A percentile compares a stretch with the other conserved stretches of the same genome.
phyloP scores from a whole-genome alignment of 805 yeast species.

The Saturnispora kantuleensis region DNA sequence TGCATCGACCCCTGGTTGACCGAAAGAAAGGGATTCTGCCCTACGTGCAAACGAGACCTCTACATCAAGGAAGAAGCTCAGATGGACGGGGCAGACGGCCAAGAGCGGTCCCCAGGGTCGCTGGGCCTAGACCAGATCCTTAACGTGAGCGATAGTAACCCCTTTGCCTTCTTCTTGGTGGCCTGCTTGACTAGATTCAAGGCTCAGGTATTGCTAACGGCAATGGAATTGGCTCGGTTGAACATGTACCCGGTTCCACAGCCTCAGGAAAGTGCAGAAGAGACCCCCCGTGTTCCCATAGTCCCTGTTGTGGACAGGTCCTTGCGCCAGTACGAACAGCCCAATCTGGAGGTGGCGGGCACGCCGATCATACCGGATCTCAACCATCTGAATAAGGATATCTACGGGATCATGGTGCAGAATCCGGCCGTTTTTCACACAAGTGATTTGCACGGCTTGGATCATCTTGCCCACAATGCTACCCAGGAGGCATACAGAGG shows the following conservation, averaged over 20 bases:
- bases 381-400: slow-evolving; percentile 15
- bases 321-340: slow-evolving; percentile 5
- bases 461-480: slow-evolving; percentile 32
- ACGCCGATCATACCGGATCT: slow-evolving; percentile 23
- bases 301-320: neutral
- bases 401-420: slow-evolving; percentile 21
- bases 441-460: slow-evolving; percentile 35
- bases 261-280: neutral
- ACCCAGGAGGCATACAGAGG: slow-evolving; percentile 24
- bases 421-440: slow-evolving; percentile 29
- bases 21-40: slow-evolving; percentile 69
- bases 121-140: slow-evolving; percentile 19
- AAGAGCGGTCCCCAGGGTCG: slow-evolving; percentile 13
- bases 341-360: slow-evolving; percentile 9
- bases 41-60: slow-evolving; percentile 64
- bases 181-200: slow-evolving; percentile 9
- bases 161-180: slow-evolving; percentile 9
- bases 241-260: slow-evolving; percentile 6
- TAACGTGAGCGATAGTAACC: slow-evolving; percentile 4
- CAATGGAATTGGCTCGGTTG: slow-evolving; percentile 9
- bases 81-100: slow-evolving; percentile 6
- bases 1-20: slow-evolving; percentile 81
- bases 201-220: slow-evolving; percentile 15
- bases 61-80: slow-evolving; percentile 17
- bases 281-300: slow-evolving; percentile 6